These are phyloP conservation scores for Kwoniella mangroviensis DNA, from an alignment of 768 basidiomycete genomes.

Conservation along the genomic window DNA sequence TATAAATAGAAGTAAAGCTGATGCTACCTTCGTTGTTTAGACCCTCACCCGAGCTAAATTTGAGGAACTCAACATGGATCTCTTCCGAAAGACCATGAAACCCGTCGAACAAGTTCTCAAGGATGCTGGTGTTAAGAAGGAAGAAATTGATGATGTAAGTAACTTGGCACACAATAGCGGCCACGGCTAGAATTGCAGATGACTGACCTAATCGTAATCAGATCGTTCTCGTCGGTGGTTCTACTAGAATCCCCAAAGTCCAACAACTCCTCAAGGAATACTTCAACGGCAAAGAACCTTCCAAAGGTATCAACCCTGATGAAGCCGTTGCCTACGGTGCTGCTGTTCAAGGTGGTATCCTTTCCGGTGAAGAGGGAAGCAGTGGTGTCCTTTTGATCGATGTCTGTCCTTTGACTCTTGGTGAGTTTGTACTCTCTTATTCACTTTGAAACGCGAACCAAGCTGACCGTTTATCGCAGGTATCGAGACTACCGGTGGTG, in stretches of 20 bases:
- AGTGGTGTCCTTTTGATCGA: slow-evolving; percentile 92
- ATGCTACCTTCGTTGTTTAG: slow-evolving; percentile 7
- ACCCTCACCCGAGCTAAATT: slow-evolving; percentile 93
- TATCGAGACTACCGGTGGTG: slow-evolving; percentile 99
- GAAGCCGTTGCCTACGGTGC: slow-evolving; percentile 99
- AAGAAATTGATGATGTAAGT: slow-evolving; percentile 85
- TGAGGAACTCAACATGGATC: slow-evolving; percentile 97
- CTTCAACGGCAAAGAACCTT: slow-evolving; percentile 98
- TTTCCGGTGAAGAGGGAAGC: slow-evolving; percentile 88
- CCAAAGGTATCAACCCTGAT: slow-evolving; percentile 99
- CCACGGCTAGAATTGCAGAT: no score
- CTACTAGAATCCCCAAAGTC: slow-evolving; percentile 96
- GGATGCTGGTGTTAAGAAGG: slow-evolving; percentile 98
- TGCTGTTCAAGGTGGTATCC: slow-evolving; percentile 97
- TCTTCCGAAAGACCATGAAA: slow-evolving; percentile 99
- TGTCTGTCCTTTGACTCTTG: slow-evolving; percentile 69
- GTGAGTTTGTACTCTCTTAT: slow-evolving; percentile 18
- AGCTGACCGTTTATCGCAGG: slow-evolving; percentile 70
- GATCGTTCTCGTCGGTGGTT: slow-evolving; percentile 96
- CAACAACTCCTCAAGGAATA: slow-evolving; percentile 97
- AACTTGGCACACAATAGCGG: no score
- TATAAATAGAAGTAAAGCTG: not conserved
- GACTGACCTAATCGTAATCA: slow-evolving; percentile 20
- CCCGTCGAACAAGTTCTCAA: slow-evolving; percentile 98
- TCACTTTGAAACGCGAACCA: not conserved